Evolutionary conservation across 495 filamentous ascomycete genomes (phyloP).

Genomic region (Pseudevernia furfuracea): DNA sequence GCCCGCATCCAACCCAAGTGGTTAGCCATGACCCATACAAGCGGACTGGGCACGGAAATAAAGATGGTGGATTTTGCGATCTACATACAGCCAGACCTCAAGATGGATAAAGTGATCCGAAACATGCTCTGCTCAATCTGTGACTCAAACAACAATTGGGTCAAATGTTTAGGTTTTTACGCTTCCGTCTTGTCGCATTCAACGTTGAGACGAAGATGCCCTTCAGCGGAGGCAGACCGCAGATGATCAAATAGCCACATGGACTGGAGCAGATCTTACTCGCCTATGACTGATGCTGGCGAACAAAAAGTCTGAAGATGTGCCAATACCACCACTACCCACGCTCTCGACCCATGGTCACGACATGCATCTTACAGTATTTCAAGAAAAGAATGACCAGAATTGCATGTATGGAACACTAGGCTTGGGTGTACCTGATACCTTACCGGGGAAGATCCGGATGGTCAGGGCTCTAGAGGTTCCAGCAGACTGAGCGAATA

Average conservation of each 20-base stretch:
- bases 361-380: conserved; percentile 3
- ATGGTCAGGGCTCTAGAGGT: neutral
- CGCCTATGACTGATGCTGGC: conserved; percentile 4
- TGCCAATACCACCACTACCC: neutral
- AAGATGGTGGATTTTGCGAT: conserved; percentile 3
- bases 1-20: neutral
- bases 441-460: neutral
- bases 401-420: neutral
- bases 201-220: conserved; percentile 1
- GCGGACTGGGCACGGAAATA: neutral
- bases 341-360: conserved; percentile 2
- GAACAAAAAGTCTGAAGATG: neutral
- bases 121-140: neutral
- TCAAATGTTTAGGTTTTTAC: neutral
- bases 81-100: neutral
- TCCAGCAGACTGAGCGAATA: neutral
- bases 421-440: neutral
- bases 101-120: neutral
- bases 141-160: too few relatives aligned
- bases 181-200: neutral
- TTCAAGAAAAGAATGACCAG: neutral
- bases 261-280: neutral
- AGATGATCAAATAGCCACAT: neutral
- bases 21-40: neutral
- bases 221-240: conserved; percentile 3